phyloP scores from a whole-genome alignment of 176 grass and related monocot species.

The Phragmites australis region DNA sequence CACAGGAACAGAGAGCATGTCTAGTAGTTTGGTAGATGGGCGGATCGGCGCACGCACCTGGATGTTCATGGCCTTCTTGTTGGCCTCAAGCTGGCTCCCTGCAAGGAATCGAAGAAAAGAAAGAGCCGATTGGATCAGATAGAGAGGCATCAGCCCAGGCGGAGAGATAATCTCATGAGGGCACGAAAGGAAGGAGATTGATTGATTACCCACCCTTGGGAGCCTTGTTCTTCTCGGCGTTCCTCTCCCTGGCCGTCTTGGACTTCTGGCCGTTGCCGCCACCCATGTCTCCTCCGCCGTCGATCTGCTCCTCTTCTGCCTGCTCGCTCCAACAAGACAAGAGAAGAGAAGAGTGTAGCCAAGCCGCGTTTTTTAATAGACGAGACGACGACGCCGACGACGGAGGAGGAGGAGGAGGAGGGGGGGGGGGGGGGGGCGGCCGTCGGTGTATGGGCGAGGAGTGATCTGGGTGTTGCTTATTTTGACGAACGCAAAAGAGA shows the following conservation, averaged over 20 bases:
- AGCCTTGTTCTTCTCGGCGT: slow-evolving; percentile 74
- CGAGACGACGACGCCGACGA: no score
- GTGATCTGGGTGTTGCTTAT: no score
- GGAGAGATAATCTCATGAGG: no score
- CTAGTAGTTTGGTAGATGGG: no score
- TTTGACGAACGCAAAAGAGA: no score
- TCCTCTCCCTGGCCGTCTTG: slow-evolving; percentile 91
- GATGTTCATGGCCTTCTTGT: slow-evolving; percentile 96
- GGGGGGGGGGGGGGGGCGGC: no score
- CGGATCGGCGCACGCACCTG: slow-evolving; percentile 44
- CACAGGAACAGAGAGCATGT: no score
- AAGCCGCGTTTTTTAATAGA: no score
- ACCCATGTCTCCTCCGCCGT: slow-evolving; percentile 52
- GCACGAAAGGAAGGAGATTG: no score
- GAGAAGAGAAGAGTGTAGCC: not conserved
- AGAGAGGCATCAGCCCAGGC: no score
- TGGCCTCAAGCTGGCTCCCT: slow-evolving; percentile 81
- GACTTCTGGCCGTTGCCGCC: slow-evolving; percentile 94
- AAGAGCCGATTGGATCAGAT: not conserved
- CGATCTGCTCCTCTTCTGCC: not conserved
- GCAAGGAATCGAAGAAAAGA: not conserved
- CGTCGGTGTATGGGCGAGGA: no score
- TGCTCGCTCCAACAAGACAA: not conserved
- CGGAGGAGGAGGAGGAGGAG: no score
- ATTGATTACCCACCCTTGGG: slow-evolving; percentile 44